Evolutionary conservation across 73 alveolate species (phyloP), one percentile per base, ranked within the genome.

Genomic region (Tetrahymena elliotti): DNA sequence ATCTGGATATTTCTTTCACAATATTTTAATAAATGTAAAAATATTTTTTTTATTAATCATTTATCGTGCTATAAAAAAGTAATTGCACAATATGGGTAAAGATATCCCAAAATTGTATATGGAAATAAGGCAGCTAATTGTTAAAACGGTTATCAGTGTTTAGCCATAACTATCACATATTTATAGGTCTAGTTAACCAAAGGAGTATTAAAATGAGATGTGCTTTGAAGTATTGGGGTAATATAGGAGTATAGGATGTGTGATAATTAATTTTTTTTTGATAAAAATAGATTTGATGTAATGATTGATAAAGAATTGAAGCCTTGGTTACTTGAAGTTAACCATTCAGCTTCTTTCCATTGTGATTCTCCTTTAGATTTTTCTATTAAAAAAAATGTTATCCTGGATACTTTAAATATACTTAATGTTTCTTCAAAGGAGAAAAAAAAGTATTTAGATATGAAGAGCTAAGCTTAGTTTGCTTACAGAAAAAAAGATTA

Each of bases 311-410:
- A 92, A 18, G 93, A 95, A 16, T 34, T 95, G 31, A 97, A 97
- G 84, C 97, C 98, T 35, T 96, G 97, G 97, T 92, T 97, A 31
- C 36, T 97, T 6, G 98, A 97, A 96, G 99, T 97, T 8, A 97
- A 97, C 93, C 97, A 97, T 92, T 93, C 98, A 54, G 98, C 99
- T 20, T 97, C 98, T 52, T 97, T 97, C 94, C 95, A 97, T 3
- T 96, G 98, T 9, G 99, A 97, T 52, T 96, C 99, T 5, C 99
- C 99, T 13, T 93, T 97, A 38, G 99, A 97, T 94, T 94, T 68
- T 47, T 93, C 94, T 33, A 96, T 97, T 16, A 97, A 97, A 92
- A 97, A 95, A 93, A 95, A 92, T 54, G 93, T 97, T 16, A 97
- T 97, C n/a, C 52, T 94, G 8, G 99, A 97, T 93, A 93, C 99